Conservation (phyloP, 176 grass and related monocot genomes). For the Triticum monococcum region DNA sequence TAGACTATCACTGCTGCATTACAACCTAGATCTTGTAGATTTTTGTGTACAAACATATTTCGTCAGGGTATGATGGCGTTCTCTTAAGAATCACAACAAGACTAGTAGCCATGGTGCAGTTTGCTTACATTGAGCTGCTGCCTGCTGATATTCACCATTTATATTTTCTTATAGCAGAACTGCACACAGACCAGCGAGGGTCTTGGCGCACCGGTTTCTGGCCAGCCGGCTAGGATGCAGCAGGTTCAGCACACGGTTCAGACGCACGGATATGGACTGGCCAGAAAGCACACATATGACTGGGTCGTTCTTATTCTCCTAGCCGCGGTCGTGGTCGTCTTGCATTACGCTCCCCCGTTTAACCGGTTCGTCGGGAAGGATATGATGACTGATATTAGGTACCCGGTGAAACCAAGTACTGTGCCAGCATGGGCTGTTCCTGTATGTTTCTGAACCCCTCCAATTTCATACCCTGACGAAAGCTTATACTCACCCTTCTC, state of each 20-base stretch:
- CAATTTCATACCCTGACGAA: background rate
- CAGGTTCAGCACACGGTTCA: conserved; percentile 54
- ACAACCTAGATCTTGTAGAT: background rate
- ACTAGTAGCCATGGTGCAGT: background rate
- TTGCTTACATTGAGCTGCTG: background rate
- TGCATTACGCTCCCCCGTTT: conserved; percentile 59
- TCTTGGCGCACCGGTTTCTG: background rate
- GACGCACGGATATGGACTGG: conserved; percentile 57
- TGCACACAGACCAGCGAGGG: background rate
- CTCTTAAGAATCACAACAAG: background rate
- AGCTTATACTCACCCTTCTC: background rate
- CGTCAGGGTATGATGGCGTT: background rate
- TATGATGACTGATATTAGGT: conserved; percentile 70
- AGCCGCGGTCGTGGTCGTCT: conserved; percentile 27
- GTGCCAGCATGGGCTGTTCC: conserved; percentile 65
- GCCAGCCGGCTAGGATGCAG: conserved; percentile 37
- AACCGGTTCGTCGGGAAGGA: conserved; percentile 63
- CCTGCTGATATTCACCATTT: background rate
- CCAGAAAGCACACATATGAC: conserved; percentile 57
- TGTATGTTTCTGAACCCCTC: conserved; percentile 50
- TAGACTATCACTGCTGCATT: background rate
- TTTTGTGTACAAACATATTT: background rate
- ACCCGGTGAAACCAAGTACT: conserved; percentile 66
- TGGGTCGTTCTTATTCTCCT: conserved; percentile 75
- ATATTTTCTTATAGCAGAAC: background rate